Conservation (phyloP, 2,329 filamentous ascomycete genomes). For the Aspergillus alliaceus region DNA sequence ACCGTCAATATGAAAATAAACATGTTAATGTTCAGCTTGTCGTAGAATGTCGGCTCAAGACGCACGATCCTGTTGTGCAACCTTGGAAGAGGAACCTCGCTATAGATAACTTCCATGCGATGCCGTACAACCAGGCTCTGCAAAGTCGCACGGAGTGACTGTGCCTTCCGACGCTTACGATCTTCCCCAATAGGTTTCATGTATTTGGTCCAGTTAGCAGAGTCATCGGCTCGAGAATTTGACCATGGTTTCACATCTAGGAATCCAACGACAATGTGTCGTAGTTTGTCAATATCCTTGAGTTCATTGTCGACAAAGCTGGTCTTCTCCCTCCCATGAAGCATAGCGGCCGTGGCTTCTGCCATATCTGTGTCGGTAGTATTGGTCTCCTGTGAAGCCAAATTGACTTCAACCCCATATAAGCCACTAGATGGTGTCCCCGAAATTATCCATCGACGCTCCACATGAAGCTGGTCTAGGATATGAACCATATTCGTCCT, state of each 20-base stretch:
- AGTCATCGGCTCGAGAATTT: slow-evolving; percentile 58
- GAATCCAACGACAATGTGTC: slow-evolving; percentile 68
- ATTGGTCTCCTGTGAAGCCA: slow-evolving; percentile 44
- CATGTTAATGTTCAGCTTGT: slow-evolving; percentile 78
- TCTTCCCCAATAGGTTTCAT: slow-evolving; percentile 62
- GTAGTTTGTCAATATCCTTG: slow-evolving; percentile 65
- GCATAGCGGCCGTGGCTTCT: slow-evolving; percentile 31
- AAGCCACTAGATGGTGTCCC: slow-evolving; percentile 85
- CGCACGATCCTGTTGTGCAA: slow-evolving; percentile 71
- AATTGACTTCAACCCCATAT: slow-evolving; percentile 69
- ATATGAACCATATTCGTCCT: slow-evolving; percentile 60
- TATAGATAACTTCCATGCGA: slow-evolving; percentile 66
- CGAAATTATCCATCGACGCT: slow-evolving; percentile 83
- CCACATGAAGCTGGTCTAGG: slow-evolving; percentile 56
- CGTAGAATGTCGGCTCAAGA: slow-evolving; percentile 79
- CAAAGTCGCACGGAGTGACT: slow-evolving; percentile 64
- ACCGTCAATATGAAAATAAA: slow-evolving; percentile 82
- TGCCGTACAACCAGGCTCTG: slow-evolving; percentile 82
- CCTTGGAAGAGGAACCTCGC: slow-evolving; percentile 65
- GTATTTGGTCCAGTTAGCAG: slow-evolving; percentile 71
- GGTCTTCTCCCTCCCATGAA: slow-evolving; percentile 36
- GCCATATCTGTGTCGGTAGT: slow-evolving; percentile 34
- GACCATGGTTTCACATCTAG: slow-evolving; percentile 78
- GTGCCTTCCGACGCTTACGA: slow-evolving; percentile 48
- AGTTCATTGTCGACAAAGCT: slow-evolving; percentile 54